A percentile compares a stretch with the other conserved stretches of the same genome.
phyloP scores from a whole-genome alignment of 2,329 filamentous ascomycete genomes.

The Epichloe uncinata region DNA sequence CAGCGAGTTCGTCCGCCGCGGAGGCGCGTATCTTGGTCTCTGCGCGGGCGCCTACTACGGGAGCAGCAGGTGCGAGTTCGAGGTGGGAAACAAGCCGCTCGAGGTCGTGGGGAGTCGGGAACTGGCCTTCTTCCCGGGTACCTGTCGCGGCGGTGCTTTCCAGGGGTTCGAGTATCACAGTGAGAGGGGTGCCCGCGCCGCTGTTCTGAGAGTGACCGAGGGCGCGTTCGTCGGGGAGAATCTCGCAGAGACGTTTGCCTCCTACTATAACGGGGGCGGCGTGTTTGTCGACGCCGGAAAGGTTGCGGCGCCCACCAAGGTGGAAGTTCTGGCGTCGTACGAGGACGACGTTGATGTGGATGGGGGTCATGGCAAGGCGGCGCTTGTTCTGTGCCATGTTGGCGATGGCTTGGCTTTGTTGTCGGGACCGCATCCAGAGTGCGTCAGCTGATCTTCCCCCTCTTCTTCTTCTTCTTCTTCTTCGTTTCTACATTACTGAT shows the following conservation, averaged over 20 bases:
- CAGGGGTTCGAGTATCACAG: conserved; percentile 81
- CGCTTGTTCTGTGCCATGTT: conserved; percentile 70
- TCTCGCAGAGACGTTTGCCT: conserved; percentile 50
- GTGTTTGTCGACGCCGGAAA: conserved; percentile 72
- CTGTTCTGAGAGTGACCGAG: conserved; percentile 50
- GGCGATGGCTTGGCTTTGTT: conserved; percentile 69
- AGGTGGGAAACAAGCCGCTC: conserved; percentile 63
- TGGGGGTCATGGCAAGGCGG: conserved; percentile 58
- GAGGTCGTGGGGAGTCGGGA: conserved; percentile 80
- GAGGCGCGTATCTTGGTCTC: conserved; percentile 78
- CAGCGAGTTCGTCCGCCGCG: conserved; percentile 68
- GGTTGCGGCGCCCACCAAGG: conserved; percentile 47
- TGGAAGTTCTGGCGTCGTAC: conserved; percentile 76
- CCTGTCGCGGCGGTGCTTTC: conserved; percentile 82
- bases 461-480: not conserved
- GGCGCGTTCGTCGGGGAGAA: conserved; percentile 45
- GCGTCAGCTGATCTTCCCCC: conserved; percentile 6
- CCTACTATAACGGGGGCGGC: conserved; percentile 91
- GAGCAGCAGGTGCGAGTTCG: conserved; percentile 71
- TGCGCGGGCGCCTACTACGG: conserved; percentile 95
- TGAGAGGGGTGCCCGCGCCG: conserved; percentile 69
- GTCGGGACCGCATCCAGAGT: conserved; percentile 90
- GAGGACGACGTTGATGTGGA: conserved; percentile 63
- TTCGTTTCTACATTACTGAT: conserved; percentile 4
- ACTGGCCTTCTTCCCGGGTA: conserved; percentile 76